phyloP scores from a whole-genome alignment of 1,284 basidiomycete species.

The Salmacisia buchloeana region DNA sequence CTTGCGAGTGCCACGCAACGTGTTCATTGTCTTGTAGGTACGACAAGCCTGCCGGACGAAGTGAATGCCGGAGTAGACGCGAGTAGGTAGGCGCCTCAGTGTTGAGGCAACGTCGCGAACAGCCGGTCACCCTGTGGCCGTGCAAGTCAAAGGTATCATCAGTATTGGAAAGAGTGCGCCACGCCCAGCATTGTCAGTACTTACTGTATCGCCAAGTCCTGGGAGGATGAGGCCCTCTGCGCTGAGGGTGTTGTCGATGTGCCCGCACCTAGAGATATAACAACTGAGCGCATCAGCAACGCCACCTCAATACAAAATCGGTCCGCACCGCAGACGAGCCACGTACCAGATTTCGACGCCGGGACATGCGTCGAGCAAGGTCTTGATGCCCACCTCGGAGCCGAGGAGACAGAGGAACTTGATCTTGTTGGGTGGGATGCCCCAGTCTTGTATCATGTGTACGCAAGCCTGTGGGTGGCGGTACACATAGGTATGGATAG shows the following conservation, averaged over 20 bases:
- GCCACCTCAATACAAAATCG: not conserved
- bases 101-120: conserved; percentile 23
- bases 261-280: conserved; percentile 22
- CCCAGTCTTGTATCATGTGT: conserved; percentile 47
- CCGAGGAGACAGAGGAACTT: conserved; percentile 79
- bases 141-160: not conserved
- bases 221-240: conserved; percentile 42
- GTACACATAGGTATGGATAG: not conserved
- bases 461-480: conserved; percentile 29
- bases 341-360: conserved; percentile 64
- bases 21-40: too few relatives aligned
- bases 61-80: too few relatives aligned
- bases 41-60: too few relatives aligned
- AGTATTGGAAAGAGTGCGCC: not conserved
- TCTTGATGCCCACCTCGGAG: conserved; percentile 67
- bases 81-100: too few relatives aligned
- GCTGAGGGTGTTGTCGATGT: conserved; percentile 37
- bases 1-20: too few relatives aligned
- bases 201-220: conserved; percentile 41
- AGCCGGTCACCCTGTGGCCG: conserved; percentile 26
- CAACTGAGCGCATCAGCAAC: too few relatives aligned
- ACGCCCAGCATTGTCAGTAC: conserved; percentile 10
- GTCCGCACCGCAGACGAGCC: not conserved
- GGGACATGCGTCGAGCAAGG: conserved; percentile 66
- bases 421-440: conserved; percentile 57